Evolutionary conservation across 352 stramenopile species (phyloP).

Genomic region (Phytophthora colocasiae): DNA sequence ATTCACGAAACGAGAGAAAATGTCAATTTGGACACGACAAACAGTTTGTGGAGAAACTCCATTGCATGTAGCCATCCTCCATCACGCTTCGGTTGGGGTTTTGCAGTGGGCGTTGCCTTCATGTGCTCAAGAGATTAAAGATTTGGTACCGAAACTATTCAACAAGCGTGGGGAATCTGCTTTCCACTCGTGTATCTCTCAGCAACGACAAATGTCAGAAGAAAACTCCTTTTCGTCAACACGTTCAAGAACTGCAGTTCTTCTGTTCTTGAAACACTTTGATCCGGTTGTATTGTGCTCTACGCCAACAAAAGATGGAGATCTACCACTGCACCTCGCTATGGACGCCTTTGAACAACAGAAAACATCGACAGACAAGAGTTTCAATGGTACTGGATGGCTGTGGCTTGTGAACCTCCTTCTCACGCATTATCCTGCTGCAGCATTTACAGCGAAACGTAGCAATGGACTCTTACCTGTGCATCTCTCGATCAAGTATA

Average conservation of each 20-base stretch:
- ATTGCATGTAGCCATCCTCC: conserved; percentile 44
- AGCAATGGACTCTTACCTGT: conserved; percentile 45
- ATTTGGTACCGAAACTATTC: conserved; percentile 16
- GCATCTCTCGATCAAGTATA: conserved; percentile 56
- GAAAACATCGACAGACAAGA: conserved; percentile 19
- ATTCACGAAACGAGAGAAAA: background rate
- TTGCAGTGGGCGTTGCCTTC: conserved; percentile 45
- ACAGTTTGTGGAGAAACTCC: conserved; percentile 47
- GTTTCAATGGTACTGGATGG: conserved; percentile 18
- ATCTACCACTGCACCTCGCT: conserved; percentile 62
- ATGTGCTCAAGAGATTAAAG: conserved; percentile 7
- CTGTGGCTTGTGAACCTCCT: conserved; percentile 42
- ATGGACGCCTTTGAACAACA: conserved; percentile 47
- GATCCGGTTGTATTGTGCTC: conserved; percentile 34
- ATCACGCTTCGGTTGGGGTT: conserved; percentile 45
- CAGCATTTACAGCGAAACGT: conserved; percentile 29
- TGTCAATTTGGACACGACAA: conserved; percentile 26
- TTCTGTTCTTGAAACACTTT: conserved; percentile 52
- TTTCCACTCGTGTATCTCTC: conserved; percentile 55
- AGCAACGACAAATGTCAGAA: conserved; percentile 20
- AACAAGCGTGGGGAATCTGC: conserved; percentile 48
- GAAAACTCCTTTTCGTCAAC: conserved; percentile 28
- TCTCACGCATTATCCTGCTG: conserved; percentile 19
- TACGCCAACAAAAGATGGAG: conserved; percentile 43
- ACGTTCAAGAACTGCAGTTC: conserved; percentile 39